These are phyloP conservation scores for Asclepias syriaca DNA, from an alignment of 257 asterid genomes.

Conservation along the genomic window DNA sequence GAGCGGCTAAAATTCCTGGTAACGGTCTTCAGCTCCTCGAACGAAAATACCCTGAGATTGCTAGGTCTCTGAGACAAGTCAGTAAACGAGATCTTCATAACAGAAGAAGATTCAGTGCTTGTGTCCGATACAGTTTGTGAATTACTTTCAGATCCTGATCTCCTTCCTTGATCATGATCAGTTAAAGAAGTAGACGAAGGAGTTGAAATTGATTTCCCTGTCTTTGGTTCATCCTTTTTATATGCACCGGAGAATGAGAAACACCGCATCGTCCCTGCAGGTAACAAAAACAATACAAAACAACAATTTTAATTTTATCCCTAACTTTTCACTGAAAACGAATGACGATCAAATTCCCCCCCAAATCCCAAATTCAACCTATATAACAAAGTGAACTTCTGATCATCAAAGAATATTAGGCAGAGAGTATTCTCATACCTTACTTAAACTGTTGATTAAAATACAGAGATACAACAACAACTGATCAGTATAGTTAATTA, in stretches of 20 bases:
- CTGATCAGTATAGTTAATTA: not conserved
- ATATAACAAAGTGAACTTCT: too few relatives aligned
- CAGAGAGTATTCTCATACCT: too few relatives aligned
- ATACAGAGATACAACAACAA: conserved; percentile 1
- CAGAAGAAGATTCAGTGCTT: conserved; percentile 55
- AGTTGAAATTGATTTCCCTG: conserved; percentile 39
- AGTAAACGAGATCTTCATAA: conserved; percentile 40
- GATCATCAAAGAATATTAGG: too few relatives aligned
- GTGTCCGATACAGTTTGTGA: conserved; percentile 57
- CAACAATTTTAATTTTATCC: too few relatives aligned
- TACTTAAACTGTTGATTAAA: conserved; percentile 8
- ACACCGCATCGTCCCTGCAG: conserved; percentile 51
- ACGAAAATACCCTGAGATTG: conserved; percentile 52
- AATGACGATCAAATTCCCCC: not conserved
- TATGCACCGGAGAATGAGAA: conserved; percentile 38
- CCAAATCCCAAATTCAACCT: not conserved
- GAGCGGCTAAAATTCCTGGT: conserved; percentile 73
- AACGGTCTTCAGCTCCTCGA: conserved; percentile 61
- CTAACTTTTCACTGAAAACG: not conserved
- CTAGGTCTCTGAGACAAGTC: conserved; percentile 47
- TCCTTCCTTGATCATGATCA: conserved; percentile 42
- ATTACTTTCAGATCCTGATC: conserved; percentile 41
- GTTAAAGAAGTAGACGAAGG: conserved; percentile 47
- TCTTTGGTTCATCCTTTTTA: conserved; percentile 38
- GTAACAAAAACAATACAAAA: not conserved